Evolutionary conservation across 1,284 basidiomycete genomes (phyloP), one percentile per base, ranked within the genome.

Genomic region (Ceratobasidium sp.): DNA sequence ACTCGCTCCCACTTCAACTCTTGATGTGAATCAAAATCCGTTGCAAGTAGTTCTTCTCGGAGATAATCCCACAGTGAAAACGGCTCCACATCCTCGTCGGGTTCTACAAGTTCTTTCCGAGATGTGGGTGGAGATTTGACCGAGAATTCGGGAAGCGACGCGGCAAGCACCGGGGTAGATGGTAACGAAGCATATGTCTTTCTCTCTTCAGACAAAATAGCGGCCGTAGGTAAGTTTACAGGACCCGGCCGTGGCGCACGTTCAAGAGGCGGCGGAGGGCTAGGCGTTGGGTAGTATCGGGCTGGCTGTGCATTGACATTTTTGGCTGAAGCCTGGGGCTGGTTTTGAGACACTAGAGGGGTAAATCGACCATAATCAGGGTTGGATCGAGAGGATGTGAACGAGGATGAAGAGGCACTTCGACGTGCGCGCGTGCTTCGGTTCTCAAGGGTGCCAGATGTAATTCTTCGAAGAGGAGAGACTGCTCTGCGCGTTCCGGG

Each of bases 1-100:
- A 99, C 97, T n/a, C 98, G 89, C 83, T 99, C 98, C 94, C 96
- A 96, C 85, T 97, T 97, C 81, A 97, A 87, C 84, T 97, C 96
- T 83, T 97, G 95, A 79, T 96, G 94, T 0, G 93, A 95, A 84
- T 97, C 96, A 84, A 96, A 95, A 86, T 97, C 96, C 44, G 94
- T 97, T 0, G 94, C 95, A 9, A 97, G 86, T 18, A 97, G 87
- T 83, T 96, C 94, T 82, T 97, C 95, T 28, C 93, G 89, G 39
- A 98, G 88, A 84, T 98, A 97, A 81, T 97, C 96, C 96, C 96
- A 97, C 28, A 98, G 83, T 12, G 95, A 96, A 83, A 94, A 95
- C 0, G 94, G 91, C 3, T 86, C 83, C 3, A 39, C 44, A 26
- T 55, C 61, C 2, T 69, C 69, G 20, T 69, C 67, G 53, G 20